Conservation (phyloP, 257 asterid genomes). For the Oldenlandia corymbosa region DNA sequence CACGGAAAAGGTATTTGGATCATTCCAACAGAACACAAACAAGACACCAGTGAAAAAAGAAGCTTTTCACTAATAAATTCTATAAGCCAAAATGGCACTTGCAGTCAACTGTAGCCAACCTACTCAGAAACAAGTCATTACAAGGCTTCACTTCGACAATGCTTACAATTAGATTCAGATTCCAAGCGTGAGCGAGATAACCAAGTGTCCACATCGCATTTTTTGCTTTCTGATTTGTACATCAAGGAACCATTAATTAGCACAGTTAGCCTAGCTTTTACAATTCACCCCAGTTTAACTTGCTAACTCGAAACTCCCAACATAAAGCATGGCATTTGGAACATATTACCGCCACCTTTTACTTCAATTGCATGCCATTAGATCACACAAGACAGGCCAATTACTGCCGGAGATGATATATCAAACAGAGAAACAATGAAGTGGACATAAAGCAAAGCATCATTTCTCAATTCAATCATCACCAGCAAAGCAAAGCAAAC, state of each 20-base stretch:
- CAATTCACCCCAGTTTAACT: too few species aligned
- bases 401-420: background rate
- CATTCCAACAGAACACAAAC: background rate
- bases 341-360: background rate
- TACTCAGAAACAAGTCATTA: background rate
- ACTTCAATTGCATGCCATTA: background rate
- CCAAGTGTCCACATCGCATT: background rate
- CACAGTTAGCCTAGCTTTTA: background rate
- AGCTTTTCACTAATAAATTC: background rate
- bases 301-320: too few species aligned
- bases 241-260: too few species aligned
- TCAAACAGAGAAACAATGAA: background rate
- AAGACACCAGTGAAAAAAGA: too few species aligned
- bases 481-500: background rate
- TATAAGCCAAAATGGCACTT: background rate
- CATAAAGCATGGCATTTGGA: too few species aligned
- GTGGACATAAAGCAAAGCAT: background rate
- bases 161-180: background rate
- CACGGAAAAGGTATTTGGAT: background rate
- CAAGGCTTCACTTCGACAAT: background rate
- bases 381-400: background rate
- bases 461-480: background rate
- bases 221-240: background rate
- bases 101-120: background rate
- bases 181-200: background rate